A percentile compares a stretch with the other conserved stretches of the same genome.
Evolutionary conservation across 2,329 filamentous ascomycete species (phyloP).

Genomic region (Fusarium sp.): DNA sequence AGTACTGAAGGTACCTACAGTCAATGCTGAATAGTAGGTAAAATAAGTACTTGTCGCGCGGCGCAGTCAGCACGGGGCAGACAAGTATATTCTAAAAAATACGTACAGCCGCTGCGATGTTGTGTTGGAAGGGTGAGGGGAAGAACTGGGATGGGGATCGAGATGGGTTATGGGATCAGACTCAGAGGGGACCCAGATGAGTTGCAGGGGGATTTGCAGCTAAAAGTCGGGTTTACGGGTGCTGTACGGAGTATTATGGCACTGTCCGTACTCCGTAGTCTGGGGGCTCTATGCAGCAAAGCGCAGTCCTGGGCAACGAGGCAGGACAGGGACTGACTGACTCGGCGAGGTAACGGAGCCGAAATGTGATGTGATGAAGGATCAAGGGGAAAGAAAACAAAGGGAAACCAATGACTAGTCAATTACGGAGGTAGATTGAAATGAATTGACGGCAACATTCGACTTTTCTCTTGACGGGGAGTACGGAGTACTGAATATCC

Average conservation of each 20-base stretch:
- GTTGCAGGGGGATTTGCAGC: conserved; percentile 42
- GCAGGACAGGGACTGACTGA: conserved; percentile 9
- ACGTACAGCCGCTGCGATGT: conserved; percentile 29
- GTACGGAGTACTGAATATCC: background rate
- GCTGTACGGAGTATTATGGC: conserved; percentile 20
- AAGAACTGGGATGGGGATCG: conserved; percentile 40
- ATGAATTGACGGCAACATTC: conserved; percentile 16
- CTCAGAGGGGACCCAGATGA: conserved; percentile 5
- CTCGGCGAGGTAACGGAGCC: conserved; percentile 15
- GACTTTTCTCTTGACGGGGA: conserved; percentile 8
- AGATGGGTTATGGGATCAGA: conserved; percentile 42
- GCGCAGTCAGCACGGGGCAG: conserved; percentile 32
- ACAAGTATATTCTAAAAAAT: conserved; percentile 36
- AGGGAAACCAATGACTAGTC: conserved; percentile 6
- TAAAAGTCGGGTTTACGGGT: conserved; percentile 27
- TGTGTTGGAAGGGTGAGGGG: conserved; percentile 29
- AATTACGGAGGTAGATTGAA: background rate
- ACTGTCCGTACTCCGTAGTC: conserved; percentile 9
- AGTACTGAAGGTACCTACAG: conserved; percentile 1
- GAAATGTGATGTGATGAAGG: background rate
- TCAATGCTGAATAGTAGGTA: conserved; percentile 12
- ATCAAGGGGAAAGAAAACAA: conserved; percentile 3
- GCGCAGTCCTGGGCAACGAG: background rate
- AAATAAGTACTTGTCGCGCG: conserved; percentile 25
- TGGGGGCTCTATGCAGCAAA: conserved; percentile 1